A percentile compares a stretch with the other conserved stretches of the same genome.
These are phyloP conservation scores for Populus davidiana DNA, from an alignment of 345 rosid genomes.

Conservation along the genomic window DNA sequence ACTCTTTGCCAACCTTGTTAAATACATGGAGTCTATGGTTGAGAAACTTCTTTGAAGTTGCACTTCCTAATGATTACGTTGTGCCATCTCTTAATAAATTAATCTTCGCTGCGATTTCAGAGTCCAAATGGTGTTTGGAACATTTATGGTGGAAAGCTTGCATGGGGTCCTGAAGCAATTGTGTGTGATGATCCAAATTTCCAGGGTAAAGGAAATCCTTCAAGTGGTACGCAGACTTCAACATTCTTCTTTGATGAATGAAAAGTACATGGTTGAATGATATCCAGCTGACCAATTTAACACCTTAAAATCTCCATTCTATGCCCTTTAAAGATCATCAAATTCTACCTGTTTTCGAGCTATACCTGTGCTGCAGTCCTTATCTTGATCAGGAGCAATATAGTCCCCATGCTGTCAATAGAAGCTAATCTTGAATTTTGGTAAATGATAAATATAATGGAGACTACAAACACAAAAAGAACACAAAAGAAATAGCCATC, in stretches of 20 bases:
- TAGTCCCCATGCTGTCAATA: too few relatives aligned
- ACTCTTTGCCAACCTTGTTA: not conserved
- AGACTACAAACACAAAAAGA: too few relatives aligned
- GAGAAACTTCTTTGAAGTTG: not conserved
- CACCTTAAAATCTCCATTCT: too few relatives aligned
- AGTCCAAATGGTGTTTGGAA: constrained; percentile 57
- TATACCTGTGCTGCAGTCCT: too few relatives aligned
- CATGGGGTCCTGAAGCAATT: constrained; percentile 57
- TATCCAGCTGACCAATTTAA: not conserved
- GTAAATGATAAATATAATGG: too few relatives aligned
- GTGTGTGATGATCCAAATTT: constrained; percentile 56
- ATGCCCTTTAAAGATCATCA: too few relatives aligned
- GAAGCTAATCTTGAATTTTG: too few relatives aligned
- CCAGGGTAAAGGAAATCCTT: constrained; percentile 51
- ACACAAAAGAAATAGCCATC: too few relatives aligned
- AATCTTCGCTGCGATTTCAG: constrained; percentile 23
- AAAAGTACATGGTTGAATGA: not conserved
- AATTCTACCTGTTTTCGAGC: too few relatives aligned
- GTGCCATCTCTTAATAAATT: not conserved
- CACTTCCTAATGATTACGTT: not conserved
- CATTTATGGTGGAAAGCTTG: constrained; percentile 47
- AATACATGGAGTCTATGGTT: not conserved
- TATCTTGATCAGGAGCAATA: too few relatives aligned
- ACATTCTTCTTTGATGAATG: not conserved
- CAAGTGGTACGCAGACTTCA: constrained; percentile 34